Evolutionary conservation across 805 yeast genomes (phyloP), one percentile per base, ranked within the genome.

Genomic region (Starmerella etchellsii): DNA sequence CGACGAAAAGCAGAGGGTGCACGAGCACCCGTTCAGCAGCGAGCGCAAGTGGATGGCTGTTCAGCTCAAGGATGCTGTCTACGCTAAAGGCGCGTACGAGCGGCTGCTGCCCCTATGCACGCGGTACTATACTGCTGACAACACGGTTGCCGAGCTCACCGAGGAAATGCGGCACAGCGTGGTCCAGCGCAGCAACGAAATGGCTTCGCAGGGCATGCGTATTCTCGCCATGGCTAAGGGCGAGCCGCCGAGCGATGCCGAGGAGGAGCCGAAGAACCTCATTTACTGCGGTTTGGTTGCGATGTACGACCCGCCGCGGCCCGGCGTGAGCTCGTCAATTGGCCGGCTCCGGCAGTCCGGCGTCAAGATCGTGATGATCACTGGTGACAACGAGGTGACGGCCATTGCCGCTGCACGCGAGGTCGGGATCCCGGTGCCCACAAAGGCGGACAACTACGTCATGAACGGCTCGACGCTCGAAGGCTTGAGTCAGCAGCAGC

Each of bases 221-320:
- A 82, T 85, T 22, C 66, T 87, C 40, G 91, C 82, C 0, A 73
- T 87, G 62, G 95, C 91, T 4, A 13, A 27, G 15, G 16, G 31
- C 16, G 31, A n/a, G 8, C 14, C 8, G 16, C 9, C 9, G 15
- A 28, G 16, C 16, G 8, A 10, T 11, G 11, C 9, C 11, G 94
- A 85, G 48, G 19, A 14, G 4, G 76, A 79, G 14, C 84, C 96
- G 14, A 95, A 95, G 5, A 78, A 73, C 22, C 67, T 91, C 50
- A 67, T 73, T 2, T 88, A 88, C 55, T 71, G 81, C 49, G 99
- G 99, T 11, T 63, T 91, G 34, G 69, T 84, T 48, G 97, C 95
- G 41, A 85, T 91, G 94, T 84, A 83, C 54, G 99, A 91, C 62
- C 99, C 99, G 9, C 99, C 99, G 42, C 74, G 98, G 55, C 80